These are phyloP conservation scores for Forsythia suspensa DNA, from an alignment of 257 asterid genomes.

Conservation along the genomic window DNA sequence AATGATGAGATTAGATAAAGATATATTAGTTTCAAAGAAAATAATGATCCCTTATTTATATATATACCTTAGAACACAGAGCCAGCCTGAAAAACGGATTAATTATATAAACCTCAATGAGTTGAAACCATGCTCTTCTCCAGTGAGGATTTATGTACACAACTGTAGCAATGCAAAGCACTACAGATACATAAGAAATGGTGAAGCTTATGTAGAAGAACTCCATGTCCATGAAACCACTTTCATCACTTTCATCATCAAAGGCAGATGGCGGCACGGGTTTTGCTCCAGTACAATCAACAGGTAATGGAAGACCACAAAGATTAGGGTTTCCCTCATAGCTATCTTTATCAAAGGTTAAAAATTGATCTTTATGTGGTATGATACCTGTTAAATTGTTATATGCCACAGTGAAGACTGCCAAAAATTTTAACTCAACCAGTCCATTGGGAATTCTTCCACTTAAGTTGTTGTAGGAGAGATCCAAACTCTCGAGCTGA, in stretches of 20 bases:
- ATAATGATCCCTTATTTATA: too few species aligned
- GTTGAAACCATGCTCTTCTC: slow-evolving; percentile 3
- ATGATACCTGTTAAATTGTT: slow-evolving; percentile 7
- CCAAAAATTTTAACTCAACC: background rate
- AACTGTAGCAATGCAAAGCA: background rate
- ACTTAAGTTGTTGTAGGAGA: slow-evolving; percentile 10
- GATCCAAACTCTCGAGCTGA: background rate
- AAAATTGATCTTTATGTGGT: slow-evolving; percentile 12
- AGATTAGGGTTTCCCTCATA: slow-evolving; percentile 16
- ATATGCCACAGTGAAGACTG: slow-evolving; percentile 11
- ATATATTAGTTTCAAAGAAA: too few species aligned
- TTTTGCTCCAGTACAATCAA: background rate
- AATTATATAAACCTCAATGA: background rate
- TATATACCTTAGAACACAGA: too few species aligned
- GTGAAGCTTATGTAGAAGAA: background rate
- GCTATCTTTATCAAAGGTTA: slow-evolving; percentile 16
- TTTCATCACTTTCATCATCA: slow-evolving; percentile 1
- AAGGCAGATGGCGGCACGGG: background rate
- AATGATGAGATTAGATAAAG: too few species aligned
- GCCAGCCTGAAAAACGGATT: background rate
- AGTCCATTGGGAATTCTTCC: slow-evolving; percentile 10
- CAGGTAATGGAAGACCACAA: slow-evolving; percentile 13
- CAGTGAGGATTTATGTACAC: slow-evolving; percentile 11
- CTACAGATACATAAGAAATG: slow-evolving; percentile 2
- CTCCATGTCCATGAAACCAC: background rate